phyloP scores from a whole-genome alignment of 2,329 filamentous ascomycete genomes.

The Microdochium trichocladiopsis region DNA sequence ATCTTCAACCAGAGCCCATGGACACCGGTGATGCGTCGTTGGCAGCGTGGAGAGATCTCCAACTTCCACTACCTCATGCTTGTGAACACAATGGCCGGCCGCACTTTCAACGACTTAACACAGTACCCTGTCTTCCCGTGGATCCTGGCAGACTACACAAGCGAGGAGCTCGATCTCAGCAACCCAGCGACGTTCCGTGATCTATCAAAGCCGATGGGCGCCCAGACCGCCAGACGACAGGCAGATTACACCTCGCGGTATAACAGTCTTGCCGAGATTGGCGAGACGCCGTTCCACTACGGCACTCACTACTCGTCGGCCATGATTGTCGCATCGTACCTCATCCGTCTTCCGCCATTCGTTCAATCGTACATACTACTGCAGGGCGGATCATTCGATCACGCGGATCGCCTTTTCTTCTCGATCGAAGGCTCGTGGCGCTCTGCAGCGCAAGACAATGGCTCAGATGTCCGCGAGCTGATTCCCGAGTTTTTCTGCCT shows the following conservation, averaged over 20 bases:
- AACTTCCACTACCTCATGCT: slow-evolving; percentile 99
- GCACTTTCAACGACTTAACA: slow-evolving; percentile 96
- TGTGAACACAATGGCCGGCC: slow-evolving; percentile 92
- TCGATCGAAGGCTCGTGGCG: slow-evolving; percentile 88
- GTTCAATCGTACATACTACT: slow-evolving; percentile 91
- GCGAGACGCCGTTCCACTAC: slow-evolving; percentile 90
- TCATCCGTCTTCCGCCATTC: slow-evolving; percentile 92
- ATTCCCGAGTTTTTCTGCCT: slow-evolving; percentile 97
- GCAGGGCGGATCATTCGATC: slow-evolving; percentile 94
- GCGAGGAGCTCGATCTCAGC: slow-evolving; percentile 80
- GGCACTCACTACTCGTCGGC: slow-evolving; percentile 98
- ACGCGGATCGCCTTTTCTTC: slow-evolving; percentile 91
- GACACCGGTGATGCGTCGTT: slow-evolving; percentile 80
- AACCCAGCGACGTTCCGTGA: slow-evolving; percentile 85
- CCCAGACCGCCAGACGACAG: slow-evolving; percentile 71
- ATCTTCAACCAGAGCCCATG: slow-evolving; percentile 81
- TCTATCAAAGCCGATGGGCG: slow-evolving; percentile 92
- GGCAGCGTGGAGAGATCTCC: slow-evolving; percentile 91
- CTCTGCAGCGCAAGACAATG: slow-evolving; percentile 82
- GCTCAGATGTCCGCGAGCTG: slow-evolving; percentile 88
- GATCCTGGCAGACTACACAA: slow-evolving; percentile 93
- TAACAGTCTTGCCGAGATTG: slow-evolving; percentile 83
- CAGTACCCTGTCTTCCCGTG: slow-evolving; percentile 98
- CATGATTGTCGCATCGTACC: slow-evolving; percentile 96
- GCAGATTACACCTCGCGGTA: slow-evolving; percentile 79